Evolutionary conservation across 2,329 filamentous ascomycete genomes (phyloP), one percentile per base, ranked within the genome.

Genomic region (Sporothrix mexicana): DNA sequence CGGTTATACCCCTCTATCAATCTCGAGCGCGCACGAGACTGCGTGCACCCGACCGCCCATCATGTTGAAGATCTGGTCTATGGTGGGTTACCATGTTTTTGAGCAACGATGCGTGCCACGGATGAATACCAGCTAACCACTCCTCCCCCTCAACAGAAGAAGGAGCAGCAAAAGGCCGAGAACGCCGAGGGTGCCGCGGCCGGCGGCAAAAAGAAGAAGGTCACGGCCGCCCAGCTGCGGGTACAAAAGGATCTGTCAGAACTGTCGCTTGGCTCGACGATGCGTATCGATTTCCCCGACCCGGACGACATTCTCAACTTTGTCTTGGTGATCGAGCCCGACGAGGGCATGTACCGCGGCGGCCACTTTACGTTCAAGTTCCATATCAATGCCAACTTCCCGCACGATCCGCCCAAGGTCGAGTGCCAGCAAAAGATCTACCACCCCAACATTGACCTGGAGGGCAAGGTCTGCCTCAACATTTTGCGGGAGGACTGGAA

Each of bases 1-100:
- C 57, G 12, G 2, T 17, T 12, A 41, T n/a, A 10, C 15, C 12
- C 20, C 23, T 25, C 49, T 67, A 25, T 13, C 43, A 25, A 45
- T 20, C 62, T 68, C 67, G 17, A 51, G 41, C 67, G 49, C 51
- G 49, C 67, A 41, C 45, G 51, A 43, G 51, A 25, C 25, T 69
- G n/a, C 13, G 67, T 20, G 67, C 36, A 61, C 2, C 23, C 68
- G 41, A 61, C 68, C 6, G 68, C 77, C 36, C 85, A 95, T 86
- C 80, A 98, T 98, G 96, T 88, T 98, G 87, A 98, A 98, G 86
- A 98, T 98, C 87, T 98, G 95, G 96, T 97, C 94, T 79, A 97
- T 98, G 95, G 94, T 97, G 86, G 53, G 51, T 73, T 45, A 12
- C 20, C 2, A 43, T 47, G 51, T 67, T 20, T 23, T n/a, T 45